phyloP scores from a whole-genome alignment of 2,329 filamentous ascomycete species.

The Metarhizium robertsii region DNA sequence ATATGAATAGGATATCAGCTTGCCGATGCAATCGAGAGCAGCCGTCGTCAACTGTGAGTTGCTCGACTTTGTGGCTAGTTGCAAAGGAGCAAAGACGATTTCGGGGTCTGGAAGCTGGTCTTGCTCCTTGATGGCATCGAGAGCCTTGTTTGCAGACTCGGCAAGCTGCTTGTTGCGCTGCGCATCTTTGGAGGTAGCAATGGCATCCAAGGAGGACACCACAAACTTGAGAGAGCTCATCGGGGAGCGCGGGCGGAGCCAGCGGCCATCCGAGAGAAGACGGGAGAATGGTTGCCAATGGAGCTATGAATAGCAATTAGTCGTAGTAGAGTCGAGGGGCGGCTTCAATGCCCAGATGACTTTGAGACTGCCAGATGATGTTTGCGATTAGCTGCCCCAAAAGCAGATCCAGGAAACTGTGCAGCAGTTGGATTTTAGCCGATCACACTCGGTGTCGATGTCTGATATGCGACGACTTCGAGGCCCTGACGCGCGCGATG shows the following conservation, averaged over 20 bases:
- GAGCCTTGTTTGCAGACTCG: slow-evolving; percentile 71
- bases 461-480: neutral
- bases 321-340: neutral
- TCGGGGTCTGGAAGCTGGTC: slow-evolving; percentile 83
- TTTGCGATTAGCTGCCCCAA: neutral
- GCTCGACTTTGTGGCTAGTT: slow-evolving; percentile 78
- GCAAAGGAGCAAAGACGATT: slow-evolving; percentile 81
- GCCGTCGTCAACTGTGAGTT: slow-evolving; percentile 81
- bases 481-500: neutral
- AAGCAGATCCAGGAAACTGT: neutral
- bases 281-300: neutral
- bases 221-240: slow-evolving; percentile 96
- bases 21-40: slow-evolving; percentile 94
- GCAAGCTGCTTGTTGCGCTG: slow-evolving; percentile 75
- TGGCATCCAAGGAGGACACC: slow-evolving; percentile 83
- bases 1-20: slow-evolving; percentile 97
- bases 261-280: slow-evolving; percentile 34
- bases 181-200: slow-evolving; percentile 85
- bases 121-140: slow-evolving; percentile 77
- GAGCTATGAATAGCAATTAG: neutral
- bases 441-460: neutral
- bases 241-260: slow-evolving; percentile 39
- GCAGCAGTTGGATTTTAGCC: neutral
- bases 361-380: neutral
- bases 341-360: neutral